A percentile compares a stretch with the other conserved stretches of the same genome.
Conservation (phyloP, 768 basidiomycete species). For the Favolaschia claudopus region DNA sequence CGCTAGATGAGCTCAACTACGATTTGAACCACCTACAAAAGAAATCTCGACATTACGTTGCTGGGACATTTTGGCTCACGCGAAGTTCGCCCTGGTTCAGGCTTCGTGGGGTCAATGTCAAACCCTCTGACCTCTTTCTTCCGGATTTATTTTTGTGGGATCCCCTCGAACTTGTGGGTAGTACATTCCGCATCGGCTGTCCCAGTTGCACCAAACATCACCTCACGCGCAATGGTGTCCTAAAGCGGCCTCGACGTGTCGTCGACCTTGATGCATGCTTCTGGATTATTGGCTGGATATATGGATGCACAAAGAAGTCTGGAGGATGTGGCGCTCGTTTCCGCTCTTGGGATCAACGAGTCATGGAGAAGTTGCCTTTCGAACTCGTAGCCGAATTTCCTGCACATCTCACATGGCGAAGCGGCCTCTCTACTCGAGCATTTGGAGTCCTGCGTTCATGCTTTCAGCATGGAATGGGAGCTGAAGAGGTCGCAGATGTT, state of each 20-base stretch:
- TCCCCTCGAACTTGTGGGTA: background rate
- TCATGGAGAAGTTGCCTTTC: conserved; percentile 29
- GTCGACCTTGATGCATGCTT: conserved; percentile 6
- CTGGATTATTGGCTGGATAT: conserved; percentile 26
- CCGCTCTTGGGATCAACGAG: conserved; percentile 32
- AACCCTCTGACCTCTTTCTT: conserved; percentile 9
- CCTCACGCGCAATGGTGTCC: conserved; percentile 4
- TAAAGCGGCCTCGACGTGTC: conserved; percentile 11
- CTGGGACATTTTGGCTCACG: too few relatives aligned
- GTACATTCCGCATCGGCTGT: conserved; percentile 1
- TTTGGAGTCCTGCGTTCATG: conserved; percentile 22
- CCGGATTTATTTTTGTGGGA: conserved; percentile 18
- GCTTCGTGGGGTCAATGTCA: too few relatives aligned
- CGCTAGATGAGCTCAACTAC: too few relatives aligned
- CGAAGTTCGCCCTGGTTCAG: too few relatives aligned
- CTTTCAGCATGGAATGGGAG: conserved; percentile 34
- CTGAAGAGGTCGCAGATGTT: conserved; percentile 33
- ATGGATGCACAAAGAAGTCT: too few relatives aligned
- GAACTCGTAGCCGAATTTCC: conserved; percentile 31
- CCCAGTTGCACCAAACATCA: conserved; percentile 10
- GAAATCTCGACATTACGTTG: too few relatives aligned
- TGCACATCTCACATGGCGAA: conserved; percentile 26
- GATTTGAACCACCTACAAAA: too few relatives aligned
- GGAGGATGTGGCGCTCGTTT: too few relatives aligned
- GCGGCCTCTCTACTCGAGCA: conserved; percentile 22